Conservation (phyloP, 495 filamentous ascomycete species). For the Trichodelitschia bisporula region DNA sequence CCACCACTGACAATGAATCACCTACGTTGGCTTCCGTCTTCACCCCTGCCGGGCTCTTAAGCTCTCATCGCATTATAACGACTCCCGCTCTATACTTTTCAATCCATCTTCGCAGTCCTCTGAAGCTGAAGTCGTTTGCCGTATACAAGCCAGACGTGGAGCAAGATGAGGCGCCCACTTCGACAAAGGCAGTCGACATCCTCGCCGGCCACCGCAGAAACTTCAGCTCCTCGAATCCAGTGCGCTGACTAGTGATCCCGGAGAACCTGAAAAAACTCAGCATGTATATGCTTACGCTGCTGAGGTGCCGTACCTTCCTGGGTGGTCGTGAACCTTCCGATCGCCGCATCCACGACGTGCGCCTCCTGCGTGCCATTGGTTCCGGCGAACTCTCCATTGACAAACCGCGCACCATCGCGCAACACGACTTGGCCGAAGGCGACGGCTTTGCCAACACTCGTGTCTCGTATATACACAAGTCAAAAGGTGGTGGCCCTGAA, state of each 20-base stretch:
- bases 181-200: conserved; percentile 90
- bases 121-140: no score
- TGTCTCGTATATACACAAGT: no score
- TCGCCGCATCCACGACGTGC: conserved; percentile 72
- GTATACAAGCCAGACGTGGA: no score
- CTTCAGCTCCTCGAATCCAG: conserved; percentile 62
- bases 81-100: no score
- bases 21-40: no score
- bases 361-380: conserved; percentile 71
- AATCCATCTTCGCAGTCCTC: no score
- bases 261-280: conserved; percentile 91
- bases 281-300: conserved; percentile 85
- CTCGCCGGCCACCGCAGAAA: conserved; percentile 84
- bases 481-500: no score
- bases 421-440: conserved; percentile 48
- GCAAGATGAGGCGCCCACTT: no score
- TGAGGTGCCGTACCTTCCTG: conserved; percentile 88
- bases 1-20: no score
- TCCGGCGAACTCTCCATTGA: conserved; percentile 68
- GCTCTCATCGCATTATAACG: no score
- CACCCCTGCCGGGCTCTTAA: no score
- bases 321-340: conserved; percentile 74
- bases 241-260: conserved; percentile 80
- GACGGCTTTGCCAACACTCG: conserved; percentile 84
- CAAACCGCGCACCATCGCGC: conserved; percentile 75